phyloP scores from a whole-genome alignment of 2,329 filamentous ascomycete genomes.

The Diaporthe vexans region DNA sequence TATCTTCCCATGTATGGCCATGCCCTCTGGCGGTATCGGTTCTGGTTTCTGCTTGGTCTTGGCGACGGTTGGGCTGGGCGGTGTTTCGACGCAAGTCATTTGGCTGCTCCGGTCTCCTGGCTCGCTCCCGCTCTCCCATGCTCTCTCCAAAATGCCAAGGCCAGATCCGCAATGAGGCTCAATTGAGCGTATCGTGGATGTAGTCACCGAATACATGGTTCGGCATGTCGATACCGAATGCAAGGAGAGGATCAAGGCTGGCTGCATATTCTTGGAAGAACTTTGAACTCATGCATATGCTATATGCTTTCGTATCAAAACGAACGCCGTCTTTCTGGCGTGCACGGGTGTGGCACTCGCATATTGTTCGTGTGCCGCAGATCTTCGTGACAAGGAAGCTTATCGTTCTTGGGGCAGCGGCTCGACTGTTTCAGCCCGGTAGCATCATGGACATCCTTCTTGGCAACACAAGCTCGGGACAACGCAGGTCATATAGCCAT shows the following conservation, averaged over 20 bases:
- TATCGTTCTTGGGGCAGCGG: constrained; percentile 20
- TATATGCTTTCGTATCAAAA: constrained; percentile 15
- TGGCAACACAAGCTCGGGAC: constrained; percentile 32
- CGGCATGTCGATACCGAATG: not conserved
- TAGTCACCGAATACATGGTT: not conserved
- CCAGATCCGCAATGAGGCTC: not conserved
- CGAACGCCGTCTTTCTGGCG: constrained; percentile 13
- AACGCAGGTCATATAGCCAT: constrained; percentile 22
- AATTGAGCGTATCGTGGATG: constrained; percentile 7
- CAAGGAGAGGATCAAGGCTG: not conserved
- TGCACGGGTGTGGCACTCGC: constrained; percentile 25
- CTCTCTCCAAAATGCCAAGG: constrained; percentile 26
- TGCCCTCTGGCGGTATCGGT: constrained; percentile 12
- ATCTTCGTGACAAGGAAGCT: constrained; percentile 27
- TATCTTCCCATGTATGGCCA: not conserved
- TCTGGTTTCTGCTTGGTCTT: constrained; percentile 29
- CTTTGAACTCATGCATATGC: constrained; percentile 3
- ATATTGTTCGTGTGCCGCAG: constrained; percentile 29
- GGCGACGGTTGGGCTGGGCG: constrained; percentile 16
- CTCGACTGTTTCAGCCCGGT: constrained; percentile 37
- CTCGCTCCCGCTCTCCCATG: not conserved
- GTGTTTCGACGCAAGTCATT: constrained; percentile 32
- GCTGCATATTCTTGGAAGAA: constrained; percentile 7
- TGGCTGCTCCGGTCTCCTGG: constrained; percentile 4
- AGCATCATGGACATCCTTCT: constrained; percentile 38